Evolutionary conservation across 2,329 filamentous ascomycete species (phyloP), one percentile per base, ranked within the genome.

Genomic region (Volutella citrinella): DNA sequence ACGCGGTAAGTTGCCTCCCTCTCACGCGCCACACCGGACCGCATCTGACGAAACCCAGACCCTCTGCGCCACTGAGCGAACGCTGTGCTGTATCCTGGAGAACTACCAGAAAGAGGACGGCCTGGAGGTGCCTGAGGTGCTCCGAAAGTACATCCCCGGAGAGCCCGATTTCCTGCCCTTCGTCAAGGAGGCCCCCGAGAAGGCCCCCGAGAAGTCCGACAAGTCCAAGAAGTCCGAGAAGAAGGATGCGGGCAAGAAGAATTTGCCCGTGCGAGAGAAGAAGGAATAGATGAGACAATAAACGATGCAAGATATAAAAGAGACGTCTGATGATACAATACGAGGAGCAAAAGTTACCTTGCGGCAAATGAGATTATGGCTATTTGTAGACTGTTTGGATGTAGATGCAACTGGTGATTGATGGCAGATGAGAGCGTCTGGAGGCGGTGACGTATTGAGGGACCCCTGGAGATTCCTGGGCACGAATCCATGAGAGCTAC

Each of bases 51-150:
- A n/a, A n/a, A 24, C 13, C 7, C 5, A 52, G 43, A 95, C 86
- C 14, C 72, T 96, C 23, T 91, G 85, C 62, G 91, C 91, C 13
- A 96, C 91, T 2, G 90, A 95, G 59, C 78, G 91, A 59, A 88
- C 91, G 1, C 74, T 97, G 30, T 97, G 93, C 74, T 96, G 91
- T 60, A 74, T 98, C 26, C 76, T 98, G 23, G 93, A 98, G 68
- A 98, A 97, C 68, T 97, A 91, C 65, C 93, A 98, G 70, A 93
- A 83, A 1, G 82, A 89, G 55, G 85, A 87, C 72, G 87, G 88
- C 44, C 74, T 94, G 51, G 76, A 76, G 37, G 83, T 95, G 20
- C 90, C 90, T 1, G 84, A 90, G 63, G 82, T 84, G 27, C 74
- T 96, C 40, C 79, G 87, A 51, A 91, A 89, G 66, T 97, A 94